Evolutionary conservation across 768 basidiomycete species (phyloP).

Genomic region (Boletus pseudo-olivaceus): DNA sequence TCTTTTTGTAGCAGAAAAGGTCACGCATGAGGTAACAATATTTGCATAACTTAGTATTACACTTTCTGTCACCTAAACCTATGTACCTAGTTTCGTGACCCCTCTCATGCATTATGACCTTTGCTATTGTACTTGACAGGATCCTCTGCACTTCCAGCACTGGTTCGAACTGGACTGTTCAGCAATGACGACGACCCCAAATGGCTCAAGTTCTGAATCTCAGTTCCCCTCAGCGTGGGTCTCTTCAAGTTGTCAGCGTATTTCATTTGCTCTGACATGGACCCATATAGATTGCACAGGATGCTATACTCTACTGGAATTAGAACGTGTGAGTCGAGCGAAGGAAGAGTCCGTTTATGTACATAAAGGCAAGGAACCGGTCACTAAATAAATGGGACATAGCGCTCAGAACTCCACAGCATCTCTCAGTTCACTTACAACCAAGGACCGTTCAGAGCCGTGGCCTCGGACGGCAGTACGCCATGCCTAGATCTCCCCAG

Average conservation of each 20-base stretch:
- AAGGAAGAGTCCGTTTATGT: neutral
- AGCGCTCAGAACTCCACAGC: neutral
- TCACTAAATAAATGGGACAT: neutral
- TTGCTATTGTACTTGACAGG: neutral
- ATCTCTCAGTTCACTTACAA: neutral
- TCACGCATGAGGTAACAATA: no score
- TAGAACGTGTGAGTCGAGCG: neutral
- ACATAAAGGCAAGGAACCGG: neutral
- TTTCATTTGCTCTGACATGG: neutral
- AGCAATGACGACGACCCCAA: neutral
- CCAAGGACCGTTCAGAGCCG: neutral
- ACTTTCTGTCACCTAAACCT: no score
- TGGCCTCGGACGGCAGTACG: neutral
- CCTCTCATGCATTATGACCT: no score
- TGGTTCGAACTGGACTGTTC: neutral
- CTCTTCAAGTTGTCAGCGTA: neutral
- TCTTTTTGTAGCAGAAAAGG: no score
- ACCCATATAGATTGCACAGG: neutral
- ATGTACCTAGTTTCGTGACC: no score
- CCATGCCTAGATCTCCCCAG: slow-evolving; percentile 4
- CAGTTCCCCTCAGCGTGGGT: neutral
- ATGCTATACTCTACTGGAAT: neutral
- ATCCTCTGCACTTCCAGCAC: neutral
- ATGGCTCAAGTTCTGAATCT: neutral
- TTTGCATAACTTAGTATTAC: no score